Base-by-base conservation (phyloP, 768 basidiomycete species). In the Dioszegia hungarica region DNA sequence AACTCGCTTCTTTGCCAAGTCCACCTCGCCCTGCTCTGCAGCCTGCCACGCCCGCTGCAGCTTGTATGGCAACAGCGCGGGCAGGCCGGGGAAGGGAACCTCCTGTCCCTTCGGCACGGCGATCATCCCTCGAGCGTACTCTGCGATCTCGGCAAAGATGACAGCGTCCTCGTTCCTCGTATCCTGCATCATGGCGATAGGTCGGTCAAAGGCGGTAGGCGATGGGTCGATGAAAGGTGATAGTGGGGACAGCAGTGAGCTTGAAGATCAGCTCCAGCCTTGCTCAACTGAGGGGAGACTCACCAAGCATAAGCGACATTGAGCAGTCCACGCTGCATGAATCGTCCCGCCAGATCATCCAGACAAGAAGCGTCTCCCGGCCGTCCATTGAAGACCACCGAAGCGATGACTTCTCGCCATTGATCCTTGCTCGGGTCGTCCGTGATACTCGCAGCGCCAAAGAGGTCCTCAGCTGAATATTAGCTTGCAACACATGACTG, bases 261-360 rank as follows among this genome's bases (percentile, higher is more conserved):
- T 63, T 31, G 56, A 54, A 15, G 3, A 34, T 49, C 14, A 38
- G 12, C 24, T 19, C n/a, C 40, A 6, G 28, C 22, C 34, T 33
- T 4, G 24, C 4, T 27, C 54, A 29, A n/a, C n/a, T n/a, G n/a
- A n/a, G n/a, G n/a, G n/a, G n/a, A n/a, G 11, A 78, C 86, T 61
- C 68, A 97, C 94, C 95, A 99, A 56, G 80, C 84, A 79, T 98
- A 93, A 22, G 91, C 90, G 17, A 92, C 91, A 64, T 92, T 87
- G 9, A 83, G 76, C 78, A 88, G 85, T 31, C 86, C 81, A 63
- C 86, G 84, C 4, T 82, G 79, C 14, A 79, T 72, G n/a, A 99
- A 80, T 62, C 83, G 84, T 70, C 94, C 90, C 36, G 92, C 94
- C 1, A 99, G 81, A 14, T 87, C 82, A 27, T 89, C 88, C 53